phyloP scores from a whole-genome alignment of 129 eudicot genomes.

The Daucus carota region DNA sequence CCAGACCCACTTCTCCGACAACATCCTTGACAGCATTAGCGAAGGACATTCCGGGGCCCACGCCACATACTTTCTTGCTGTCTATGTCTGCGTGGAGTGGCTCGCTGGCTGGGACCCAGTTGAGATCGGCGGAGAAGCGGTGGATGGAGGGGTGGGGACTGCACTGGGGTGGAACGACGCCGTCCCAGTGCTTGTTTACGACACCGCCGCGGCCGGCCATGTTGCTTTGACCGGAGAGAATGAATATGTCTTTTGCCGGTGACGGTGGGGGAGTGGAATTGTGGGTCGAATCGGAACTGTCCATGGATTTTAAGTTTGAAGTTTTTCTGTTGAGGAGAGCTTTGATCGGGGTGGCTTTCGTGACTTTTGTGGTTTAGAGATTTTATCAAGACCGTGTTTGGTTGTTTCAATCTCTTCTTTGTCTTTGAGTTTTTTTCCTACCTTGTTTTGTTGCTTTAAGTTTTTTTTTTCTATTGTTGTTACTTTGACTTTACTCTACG shows the following conservation, averaged over 20 bases:
- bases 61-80: conserved; percentile 55
- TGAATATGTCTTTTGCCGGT: conserved; percentile 50
- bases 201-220: conserved; percentile 98
- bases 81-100: conserved; percentile 90
- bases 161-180: conserved; percentile 57
- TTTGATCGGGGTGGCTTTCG: neutral
- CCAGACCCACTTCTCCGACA: conserved; percentile 43
- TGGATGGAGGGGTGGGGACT: conserved; percentile 53
- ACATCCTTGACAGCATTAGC: conserved; percentile 68
- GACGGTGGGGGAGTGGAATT: conserved; percentile 11
- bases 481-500: too few relatives aligned
- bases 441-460: too few relatives aligned
- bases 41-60: conserved; percentile 86
- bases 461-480: too few relatives aligned
- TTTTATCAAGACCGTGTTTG: neutral
- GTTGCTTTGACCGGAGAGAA: conserved; percentile 96
- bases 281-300: conserved; percentile 19
- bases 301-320: conserved; percentile 39
- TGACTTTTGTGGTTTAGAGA: neutral
- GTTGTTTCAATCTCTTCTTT: neutral
- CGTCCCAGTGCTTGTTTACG: conserved; percentile 56
- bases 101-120: conserved; percentile 73
- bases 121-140: conserved; percentile 69
- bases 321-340: neutral
- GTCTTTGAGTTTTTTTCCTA: too few relatives aligned